Conservation (phyloP, 2,329 filamentous ascomycete genomes). For the Botrytis paeoniae region DNA sequence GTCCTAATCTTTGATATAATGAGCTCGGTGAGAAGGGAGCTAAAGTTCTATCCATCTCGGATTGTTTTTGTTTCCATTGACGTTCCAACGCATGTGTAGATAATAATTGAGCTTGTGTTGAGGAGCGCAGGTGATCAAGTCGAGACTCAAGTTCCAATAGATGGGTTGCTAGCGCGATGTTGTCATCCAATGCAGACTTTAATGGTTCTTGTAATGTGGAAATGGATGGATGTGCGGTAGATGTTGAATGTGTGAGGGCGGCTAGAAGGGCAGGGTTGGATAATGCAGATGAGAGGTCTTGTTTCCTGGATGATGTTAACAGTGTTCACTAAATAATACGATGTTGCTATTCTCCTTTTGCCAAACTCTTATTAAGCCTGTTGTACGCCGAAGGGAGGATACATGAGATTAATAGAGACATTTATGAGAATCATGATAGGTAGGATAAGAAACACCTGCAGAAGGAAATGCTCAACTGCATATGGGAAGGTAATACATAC, state of each 20-base stretch:
- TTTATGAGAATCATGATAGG: background rate
- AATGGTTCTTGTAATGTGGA: slow-evolving; percentile 63
- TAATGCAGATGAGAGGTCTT: slow-evolving; percentile 71
- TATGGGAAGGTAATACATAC: slow-evolving; percentile 49
- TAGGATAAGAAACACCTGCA: background rate
- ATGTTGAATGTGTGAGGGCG: slow-evolving; percentile 66
- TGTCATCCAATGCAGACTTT: slow-evolving; percentile 63
- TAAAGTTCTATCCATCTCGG: slow-evolving; percentile 82
- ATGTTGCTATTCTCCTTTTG: background rate
- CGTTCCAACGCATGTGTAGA: slow-evolving; percentile 82
- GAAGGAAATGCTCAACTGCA: background rate
- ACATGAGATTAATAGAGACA: background rate
- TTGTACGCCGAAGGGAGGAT: background rate
- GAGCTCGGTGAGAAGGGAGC: slow-evolving; percentile 82
- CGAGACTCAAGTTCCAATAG: slow-evolving; percentile 58
- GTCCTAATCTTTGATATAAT: slow-evolving; percentile 76
- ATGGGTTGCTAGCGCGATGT: slow-evolving; percentile 65
- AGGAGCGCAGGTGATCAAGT: slow-evolving; percentile 59
- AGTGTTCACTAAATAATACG: slow-evolving; percentile 20
- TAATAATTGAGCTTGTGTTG: slow-evolving; percentile 77
- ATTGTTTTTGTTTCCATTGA: slow-evolving; percentile 87
- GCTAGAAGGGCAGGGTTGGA: slow-evolving; percentile 63
- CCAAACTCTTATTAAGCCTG: background rate
- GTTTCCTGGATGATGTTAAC: slow-evolving; percentile 53
- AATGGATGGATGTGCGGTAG: slow-evolving; percentile 70